Evolutionary conservation across 495 filamentous ascomycete genomes (phyloP).

Genomic region (Glonium stellatum): DNA sequence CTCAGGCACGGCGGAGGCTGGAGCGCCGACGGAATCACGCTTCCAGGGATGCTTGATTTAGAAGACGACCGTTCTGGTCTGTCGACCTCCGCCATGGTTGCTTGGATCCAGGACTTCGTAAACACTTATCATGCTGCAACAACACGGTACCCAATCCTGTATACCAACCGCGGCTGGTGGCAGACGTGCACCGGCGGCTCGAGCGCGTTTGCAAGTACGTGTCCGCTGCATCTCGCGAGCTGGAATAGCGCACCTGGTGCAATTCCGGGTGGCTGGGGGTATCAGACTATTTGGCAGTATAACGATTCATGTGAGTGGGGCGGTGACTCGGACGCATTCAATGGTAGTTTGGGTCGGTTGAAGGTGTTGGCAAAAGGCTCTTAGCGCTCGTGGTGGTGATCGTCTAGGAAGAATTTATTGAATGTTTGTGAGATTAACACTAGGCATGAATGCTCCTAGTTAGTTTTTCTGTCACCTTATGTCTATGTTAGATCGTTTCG

Average conservation of each 20-base stretch:
- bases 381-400: neutral
- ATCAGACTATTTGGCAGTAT: slow-evolving; percentile 40
- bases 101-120: slow-evolving; percentile 56
- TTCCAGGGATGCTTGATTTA: slow-evolving; percentile 63
- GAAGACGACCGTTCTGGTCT: slow-evolving; percentile 55
- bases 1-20: slow-evolving; percentile 56
- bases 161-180: slow-evolving; percentile 59
- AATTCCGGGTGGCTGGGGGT: slow-evolving; percentile 53
- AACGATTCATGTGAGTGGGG: slow-evolving; percentile 19
- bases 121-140: slow-evolving; percentile 48
- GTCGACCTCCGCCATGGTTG: slow-evolving; percentile 46
- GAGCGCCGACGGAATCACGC: slow-evolving; percentile 53
- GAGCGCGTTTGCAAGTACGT: slow-evolving; percentile 43
- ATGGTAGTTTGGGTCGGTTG: slow-evolving; percentile 18
- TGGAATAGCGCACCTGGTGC: slow-evolving; percentile 45
- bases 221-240: slow-evolving; percentile 53
- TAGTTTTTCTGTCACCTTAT: too few relatives aligned
- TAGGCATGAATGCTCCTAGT: too few relatives aligned
- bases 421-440: neutral
- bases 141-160: slow-evolving; percentile 53
- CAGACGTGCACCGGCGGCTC: slow-evolving; percentile 53
- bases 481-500: too few relatives aligned
- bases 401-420: too few relatives aligned
- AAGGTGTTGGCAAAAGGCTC: slow-evolving; percentile 27
- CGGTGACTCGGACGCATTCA: slow-evolving; percentile 29